phyloP scores from a whole-genome alignment of 164 flowering plant species.

The Aristolochia contorta region DNA sequence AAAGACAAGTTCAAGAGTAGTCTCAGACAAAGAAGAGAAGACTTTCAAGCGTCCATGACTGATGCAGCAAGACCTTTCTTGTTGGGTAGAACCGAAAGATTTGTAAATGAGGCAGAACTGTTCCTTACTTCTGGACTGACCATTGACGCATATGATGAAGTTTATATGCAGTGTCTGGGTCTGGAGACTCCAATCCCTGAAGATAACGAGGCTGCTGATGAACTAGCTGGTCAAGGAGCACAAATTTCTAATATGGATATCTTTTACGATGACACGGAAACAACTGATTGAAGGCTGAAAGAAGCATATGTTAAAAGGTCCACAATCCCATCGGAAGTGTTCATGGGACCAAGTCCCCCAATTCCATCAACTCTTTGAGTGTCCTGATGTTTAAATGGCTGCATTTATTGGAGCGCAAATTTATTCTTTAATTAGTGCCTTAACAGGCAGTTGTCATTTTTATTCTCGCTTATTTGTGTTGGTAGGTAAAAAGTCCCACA shows the following conservation, averaged over 20 bases:
- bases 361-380: no score
- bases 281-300: neutral
- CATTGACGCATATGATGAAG: constrained; percentile 71
- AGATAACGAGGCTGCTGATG: constrained; percentile 14
- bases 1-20: constrained; percentile 8
- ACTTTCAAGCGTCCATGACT: constrained; percentile 42
- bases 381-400: no score
- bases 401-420: no score
- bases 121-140: constrained; percentile 77
- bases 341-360: no score
- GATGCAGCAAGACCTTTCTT: constrained; percentile 70
- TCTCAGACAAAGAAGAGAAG: constrained; percentile 30
- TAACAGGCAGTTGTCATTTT: no score
- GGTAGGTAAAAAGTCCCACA: no score
- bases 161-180: constrained; percentile 43
- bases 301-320: no score
- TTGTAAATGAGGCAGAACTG: constrained; percentile 67
- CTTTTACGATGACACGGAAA: constrained; percentile 52
- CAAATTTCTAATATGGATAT: constrained; percentile 31
- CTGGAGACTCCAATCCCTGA: constrained; percentile 20
- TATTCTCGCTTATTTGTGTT: no score
- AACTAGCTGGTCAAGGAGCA: constrained; percentile 10
- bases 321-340: no score
- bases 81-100: constrained; percentile 45
- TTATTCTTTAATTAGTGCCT: no score